Evolutionary conservation across 78 protist species (phyloP).

Genomic region (slime mould (Dictyostelium discoideum)): DNA sequence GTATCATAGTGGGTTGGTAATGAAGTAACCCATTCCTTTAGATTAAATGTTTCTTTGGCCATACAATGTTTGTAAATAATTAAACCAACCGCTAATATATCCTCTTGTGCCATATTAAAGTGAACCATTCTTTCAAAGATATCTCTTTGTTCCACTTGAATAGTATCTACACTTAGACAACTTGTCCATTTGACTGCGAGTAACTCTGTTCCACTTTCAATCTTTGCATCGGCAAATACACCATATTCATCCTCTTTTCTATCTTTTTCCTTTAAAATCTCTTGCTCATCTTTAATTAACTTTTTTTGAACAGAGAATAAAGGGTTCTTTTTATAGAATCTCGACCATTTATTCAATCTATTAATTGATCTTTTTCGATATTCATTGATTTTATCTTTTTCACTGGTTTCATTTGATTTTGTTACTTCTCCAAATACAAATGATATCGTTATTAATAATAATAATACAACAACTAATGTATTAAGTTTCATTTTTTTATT

Average conservation of each 20-base stretch:
- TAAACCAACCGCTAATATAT: conserved; percentile 11
- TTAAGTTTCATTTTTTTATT: neutral
- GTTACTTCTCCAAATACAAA: neutral
- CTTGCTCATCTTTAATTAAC: neutral
- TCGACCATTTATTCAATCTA: neutral
- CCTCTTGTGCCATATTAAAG: neutral
- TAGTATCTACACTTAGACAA: neutral
- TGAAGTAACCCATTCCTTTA: conserved; percentile 25
- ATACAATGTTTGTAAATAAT: conserved; percentile 32
- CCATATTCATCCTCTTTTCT: conserved; percentile 5
- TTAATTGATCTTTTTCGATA: neutral
- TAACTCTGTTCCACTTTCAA: conserved; percentile 8
- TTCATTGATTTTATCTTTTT: neutral
- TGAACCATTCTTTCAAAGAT: neutral
- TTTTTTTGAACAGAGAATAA: neutral
- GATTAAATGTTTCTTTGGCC: neutral
- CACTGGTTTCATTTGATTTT: neutral
- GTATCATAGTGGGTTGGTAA: conserved; percentile 18
- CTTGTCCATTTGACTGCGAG: conserved; percentile 10
- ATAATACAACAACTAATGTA: neutral
- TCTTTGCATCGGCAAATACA: conserved; percentile 16
- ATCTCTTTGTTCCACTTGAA: neutral
- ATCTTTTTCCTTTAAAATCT: neutral
- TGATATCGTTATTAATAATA: neutral
- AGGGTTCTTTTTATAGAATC: neutral